A percentile compares a stretch with the other conserved stretches of the same genome.
These are phyloP conservation scores for Cubamyces lactineus DNA, from an alignment of 768 basidiomycete species.

Conservation along the genomic window DNA sequence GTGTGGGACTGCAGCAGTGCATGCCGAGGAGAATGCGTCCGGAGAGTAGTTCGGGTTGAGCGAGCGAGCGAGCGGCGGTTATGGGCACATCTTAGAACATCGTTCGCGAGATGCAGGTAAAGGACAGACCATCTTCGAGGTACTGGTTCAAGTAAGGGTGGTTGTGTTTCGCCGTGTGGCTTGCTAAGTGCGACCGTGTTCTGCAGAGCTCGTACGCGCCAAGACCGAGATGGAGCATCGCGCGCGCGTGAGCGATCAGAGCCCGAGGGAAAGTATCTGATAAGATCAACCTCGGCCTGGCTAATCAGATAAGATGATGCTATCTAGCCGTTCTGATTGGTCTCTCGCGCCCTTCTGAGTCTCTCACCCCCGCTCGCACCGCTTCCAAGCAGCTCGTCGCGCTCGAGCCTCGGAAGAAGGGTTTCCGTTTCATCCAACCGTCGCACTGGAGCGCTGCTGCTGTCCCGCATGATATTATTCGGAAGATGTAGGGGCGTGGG, in stretches of 20 bases:
- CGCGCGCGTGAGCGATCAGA: background rate
- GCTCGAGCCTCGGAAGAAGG: too few species aligned
- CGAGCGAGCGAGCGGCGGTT: background rate
- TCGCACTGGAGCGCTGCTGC: too few species aligned
- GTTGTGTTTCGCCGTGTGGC: background rate
- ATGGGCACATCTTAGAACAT: background rate
- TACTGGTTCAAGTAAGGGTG: background rate
- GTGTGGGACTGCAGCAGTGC: slow-evolving; percentile 56
- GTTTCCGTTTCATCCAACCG: too few species aligned
- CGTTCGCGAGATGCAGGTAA: background rate
- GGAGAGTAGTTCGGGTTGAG: background rate
- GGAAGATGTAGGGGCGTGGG: background rate
- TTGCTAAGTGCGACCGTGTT: too few species aligned
- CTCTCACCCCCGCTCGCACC: too few species aligned
- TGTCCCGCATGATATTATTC: background rate
- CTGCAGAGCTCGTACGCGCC: background rate
- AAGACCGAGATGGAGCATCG: background rate
- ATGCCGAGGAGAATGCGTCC: background rate
- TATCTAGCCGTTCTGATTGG: slow-evolving; percentile 15
- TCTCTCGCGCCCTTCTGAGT: background rate
- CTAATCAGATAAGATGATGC: slow-evolving; percentile 22
- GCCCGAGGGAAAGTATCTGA: slow-evolving; percentile 9
- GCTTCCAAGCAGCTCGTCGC: too few species aligned
- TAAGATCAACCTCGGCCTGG: slow-evolving; percentile 4
- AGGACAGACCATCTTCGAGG: slow-evolving; percentile 16